phyloP scores from a whole-genome alignment of 1,139 yeast species.

The Candida glucosophila region DNA sequence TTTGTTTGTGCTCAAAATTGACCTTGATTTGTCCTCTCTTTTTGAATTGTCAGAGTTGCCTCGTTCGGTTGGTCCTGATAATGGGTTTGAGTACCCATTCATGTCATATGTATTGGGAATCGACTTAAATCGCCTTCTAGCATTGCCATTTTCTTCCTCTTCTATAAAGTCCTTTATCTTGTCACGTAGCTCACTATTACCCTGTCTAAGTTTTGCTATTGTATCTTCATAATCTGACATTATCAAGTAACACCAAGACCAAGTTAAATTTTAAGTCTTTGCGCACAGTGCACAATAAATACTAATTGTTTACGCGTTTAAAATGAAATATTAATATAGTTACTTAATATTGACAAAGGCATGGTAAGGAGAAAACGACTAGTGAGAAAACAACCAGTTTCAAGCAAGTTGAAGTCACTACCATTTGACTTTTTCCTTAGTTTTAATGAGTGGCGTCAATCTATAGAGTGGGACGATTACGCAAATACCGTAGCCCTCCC shows the following conservation, averaged over 20 bases:
- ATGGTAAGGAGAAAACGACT: conserved; percentile 2
- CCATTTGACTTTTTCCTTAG: conserved; percentile 51
- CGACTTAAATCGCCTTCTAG: too few species aligned
- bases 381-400: conserved; percentile 23
- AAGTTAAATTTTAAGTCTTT: too few species aligned
- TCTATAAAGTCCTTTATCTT: conserved; percentile 5
- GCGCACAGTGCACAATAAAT: too few species aligned
- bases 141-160: conserved; percentile 6
- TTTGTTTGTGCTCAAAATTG: neutral
- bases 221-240: too few species aligned
- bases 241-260: too few species aligned
- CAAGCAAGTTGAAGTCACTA: conserved; percentile 34
- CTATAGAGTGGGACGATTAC: conserved; percentile 61
- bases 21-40: conserved; percentile 1
- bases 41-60: neutral
- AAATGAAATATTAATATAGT: conserved; percentile 1
- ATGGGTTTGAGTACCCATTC: conserved; percentile 1
- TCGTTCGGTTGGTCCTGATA: neutral
- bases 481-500: conserved; percentile 38
- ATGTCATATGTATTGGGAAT: conserved; percentile 3
- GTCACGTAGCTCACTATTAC: conserved; percentile 4
- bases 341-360: conserved; percentile 1
- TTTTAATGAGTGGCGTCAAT: conserved; percentile 42
- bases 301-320: too few species aligned
- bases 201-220: conserved; percentile 4